Base-by-base conservation (phyloP, 495 filamentous ascomycete species). In the Podospora conica region DNA sequence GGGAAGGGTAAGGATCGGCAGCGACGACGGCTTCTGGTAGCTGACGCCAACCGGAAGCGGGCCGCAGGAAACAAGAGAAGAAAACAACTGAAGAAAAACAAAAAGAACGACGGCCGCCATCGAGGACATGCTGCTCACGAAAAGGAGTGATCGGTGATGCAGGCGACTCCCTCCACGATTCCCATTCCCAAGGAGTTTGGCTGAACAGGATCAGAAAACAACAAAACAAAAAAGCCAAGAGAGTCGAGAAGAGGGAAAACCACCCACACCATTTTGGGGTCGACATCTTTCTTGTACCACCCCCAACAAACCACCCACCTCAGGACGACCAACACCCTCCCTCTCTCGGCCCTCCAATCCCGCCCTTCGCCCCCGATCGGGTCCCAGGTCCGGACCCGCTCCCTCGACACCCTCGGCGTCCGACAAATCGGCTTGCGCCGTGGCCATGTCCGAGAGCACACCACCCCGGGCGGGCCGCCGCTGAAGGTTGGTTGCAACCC, bases 1-100 rank as follows among this genome's bases (percentile, higher is more conserved):
- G 10, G 73, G 71, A 11, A 75, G 64, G 5, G 61, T 65, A 9
- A 75, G 61, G 53, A 74, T 61, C 22, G 70, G 70, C 31, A 72
- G 40, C 9, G 58, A 27, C 22, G 66, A 65, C 57, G 53, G 54
- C 9, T 55, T 63, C 59, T 69, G 58, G 27, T 67, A 69, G 24
- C 21, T 71, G 22, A 71, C 29, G 9, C 70, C 70, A 8, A 65
- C 60, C 20, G 67, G 67, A 27, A 65, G 55, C 18, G 67, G 63
- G 29, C 56, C 24, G 22, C 55, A 61, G 40, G 54, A 25, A 64
- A 24, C 64, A 31, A 69, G 23, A 2, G 55, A 56, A 56, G 33
- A 24, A 11, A 54, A 33, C 8, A 53, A 18, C n/a, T 53, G n/a
- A 15, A 64, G 55, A 18, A 54, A 65, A 31, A 40, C 33, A 24